These are phyloP conservation scores for Botrytis paeoniae DNA, from an alignment of 2,329 filamentous ascomycete species.

Conservation along the genomic window DNA sequence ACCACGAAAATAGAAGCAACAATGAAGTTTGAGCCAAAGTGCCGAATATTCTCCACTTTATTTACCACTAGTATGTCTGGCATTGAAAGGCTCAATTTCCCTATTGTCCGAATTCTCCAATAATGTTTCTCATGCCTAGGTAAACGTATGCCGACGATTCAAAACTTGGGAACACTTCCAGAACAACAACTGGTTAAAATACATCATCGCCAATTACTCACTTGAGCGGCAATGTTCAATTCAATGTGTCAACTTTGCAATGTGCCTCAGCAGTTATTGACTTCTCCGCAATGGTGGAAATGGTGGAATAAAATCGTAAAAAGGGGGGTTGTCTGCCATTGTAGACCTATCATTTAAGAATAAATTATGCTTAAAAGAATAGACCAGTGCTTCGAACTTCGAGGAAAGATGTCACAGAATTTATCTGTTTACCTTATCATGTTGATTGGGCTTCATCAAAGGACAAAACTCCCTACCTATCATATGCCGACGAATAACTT, in stretches of 20 bases:
- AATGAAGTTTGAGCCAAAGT: background rate
- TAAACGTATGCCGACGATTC: background rate
- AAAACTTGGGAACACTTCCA: background rate
- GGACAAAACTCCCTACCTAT: background rate
- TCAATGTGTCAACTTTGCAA: background rate
- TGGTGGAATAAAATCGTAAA: background rate
- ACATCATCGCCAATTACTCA: background rate
- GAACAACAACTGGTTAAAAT: background rate
- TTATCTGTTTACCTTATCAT: background rate
- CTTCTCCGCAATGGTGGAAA: background rate
- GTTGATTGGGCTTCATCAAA: background rate
- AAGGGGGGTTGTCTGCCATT: background rate
- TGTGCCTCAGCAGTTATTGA: background rate
- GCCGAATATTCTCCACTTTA: background rate
- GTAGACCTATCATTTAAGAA: background rate
- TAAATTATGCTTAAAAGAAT: background rate
- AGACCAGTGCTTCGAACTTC: background rate
- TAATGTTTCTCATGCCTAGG: background rate
- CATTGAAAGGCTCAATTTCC: background rate
- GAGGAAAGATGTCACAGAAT: background rate
- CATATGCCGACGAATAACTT: background rate
- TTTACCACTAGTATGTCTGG: background rate
- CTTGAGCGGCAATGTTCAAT: background rate
- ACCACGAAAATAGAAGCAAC: background rate
- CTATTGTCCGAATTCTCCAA: background rate